Conservation (phyloP, 208 protist genomes). For the Crithidia bombi region DNA sequence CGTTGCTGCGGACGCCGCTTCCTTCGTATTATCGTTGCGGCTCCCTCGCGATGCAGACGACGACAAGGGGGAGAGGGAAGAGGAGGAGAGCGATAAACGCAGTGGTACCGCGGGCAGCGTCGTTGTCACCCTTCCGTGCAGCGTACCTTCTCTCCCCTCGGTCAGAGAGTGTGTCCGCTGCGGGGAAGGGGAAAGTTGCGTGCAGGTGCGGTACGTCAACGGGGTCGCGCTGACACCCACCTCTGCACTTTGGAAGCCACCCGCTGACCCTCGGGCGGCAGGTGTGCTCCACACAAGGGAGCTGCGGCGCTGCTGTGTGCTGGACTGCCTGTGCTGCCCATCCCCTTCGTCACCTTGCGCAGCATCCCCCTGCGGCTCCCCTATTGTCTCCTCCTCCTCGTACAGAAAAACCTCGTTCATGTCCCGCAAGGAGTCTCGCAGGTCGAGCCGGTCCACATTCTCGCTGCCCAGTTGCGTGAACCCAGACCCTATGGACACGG, state of each 20-base stretch:
- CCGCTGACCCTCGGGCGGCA: conserved; percentile 11
- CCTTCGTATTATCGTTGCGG: neutral
- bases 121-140: neutral
- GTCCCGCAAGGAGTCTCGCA: conserved; percentile 38
- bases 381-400: conserved; percentile 49
- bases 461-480: neutral
- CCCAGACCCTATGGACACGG: neutral
- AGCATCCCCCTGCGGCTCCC: neutral
- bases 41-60: neutral
- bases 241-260: conserved; percentile 8
- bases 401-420: conserved; percentile 61
- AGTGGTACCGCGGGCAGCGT: no score
- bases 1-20: neutral
- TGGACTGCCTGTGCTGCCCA: neutral
- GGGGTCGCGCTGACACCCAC: conserved; percentile 23
- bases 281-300: conserved; percentile 40
- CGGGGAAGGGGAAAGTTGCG: conserved; percentile 21
- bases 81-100: neutral
- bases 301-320: conserved; percentile 22
- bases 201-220: conserved; percentile 31
- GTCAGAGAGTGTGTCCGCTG: neutral
- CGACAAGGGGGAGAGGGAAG: neutral
- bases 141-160: neutral
- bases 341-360: neutral
- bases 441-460: neutral